Base-by-base conservation (phyloP, 2,329 filamentous ascomycete species). In the Metarhizium robertsii region DNA sequence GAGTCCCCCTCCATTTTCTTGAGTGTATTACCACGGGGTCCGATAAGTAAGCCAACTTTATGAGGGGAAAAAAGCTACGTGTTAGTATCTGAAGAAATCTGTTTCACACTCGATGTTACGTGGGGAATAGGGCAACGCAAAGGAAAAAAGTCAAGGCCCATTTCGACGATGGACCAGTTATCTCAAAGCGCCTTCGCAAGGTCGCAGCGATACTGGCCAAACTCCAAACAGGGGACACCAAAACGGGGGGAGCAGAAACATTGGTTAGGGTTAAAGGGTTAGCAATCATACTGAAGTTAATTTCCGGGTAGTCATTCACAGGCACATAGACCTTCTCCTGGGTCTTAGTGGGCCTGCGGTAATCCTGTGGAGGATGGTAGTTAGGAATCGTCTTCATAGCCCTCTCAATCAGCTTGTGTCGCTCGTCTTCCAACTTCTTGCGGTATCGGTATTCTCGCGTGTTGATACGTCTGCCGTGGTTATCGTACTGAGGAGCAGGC, bases 281-380 rank as follows among this genome's bases (percentile, higher is more conserved):
- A 96, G 92, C 87, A 92, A 94, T 92, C 92, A 92, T 96, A 99
- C 94, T 99, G 90, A 99, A 99, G 87, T 99, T 99, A 86, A 99
- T 97, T 76, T 99, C 94, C 81, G 94, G 94, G 75, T 99, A 99
- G 76, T 99, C 94, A 84, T 99, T 99, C 79, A 99, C 94, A 73
- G 94, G 94, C 74, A 99, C 94, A 73, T 99, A 99, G 88, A 99
- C 95, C 82, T 99, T 99, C 82, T 99, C 94, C 77, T 99, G 94
- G 71, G 94, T 99, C 88, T 99, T 99, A 73, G 92, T 97, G 60
- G 94, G 94, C 67, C 94, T 90, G 73, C 94, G 90, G 75, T 99
- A 99, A 73, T 99, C 94, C 81, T 92, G 90, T 57, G 94, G 94
- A 67, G 94, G 94, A 71, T 97, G 91, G 73, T 99, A 99, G 84